Base-by-base conservation (phyloP, 2,329 filamentous ascomycete species). In the Aspergillus flavus region DNA sequence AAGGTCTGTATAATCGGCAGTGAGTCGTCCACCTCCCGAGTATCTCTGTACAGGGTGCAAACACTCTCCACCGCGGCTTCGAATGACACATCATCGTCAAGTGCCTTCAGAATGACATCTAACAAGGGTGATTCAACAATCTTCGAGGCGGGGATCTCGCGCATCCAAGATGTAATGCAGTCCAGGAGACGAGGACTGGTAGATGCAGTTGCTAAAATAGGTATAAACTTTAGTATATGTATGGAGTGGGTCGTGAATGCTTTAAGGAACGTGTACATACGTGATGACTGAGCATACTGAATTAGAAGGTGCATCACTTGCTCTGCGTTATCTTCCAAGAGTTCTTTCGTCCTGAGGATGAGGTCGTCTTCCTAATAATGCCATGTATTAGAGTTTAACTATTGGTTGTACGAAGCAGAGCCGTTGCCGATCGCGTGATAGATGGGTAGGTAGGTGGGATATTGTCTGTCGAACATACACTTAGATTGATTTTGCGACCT, bases 401-500 rank as follows among this genome's bases (percentile, higher is more conserved):
- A 60, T 56, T 58, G 46, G 62, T 56, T 57, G 62, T 45, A 45
- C 28, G 56, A 32, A 46, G 34, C 32, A 43, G 61, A 63, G 64
- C 63, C 57, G 67, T 62, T 60, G 64, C 73, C 68, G 69, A 70
- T 75, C 75, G 77, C 72, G 75, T 69, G 70, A 74, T 34, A 72
- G 76, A 72, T 73, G 70, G 80, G 78, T 83, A 83, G 53, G 67
- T 78, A 77, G 75, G 61, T 68, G 64, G 65, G 61, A 50, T 64
- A 59, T 23, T 65, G 63, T 62, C 48, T 62, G 84, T 83, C 90
- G 89, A 86, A 94, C 93, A 84, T 95, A 97, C 94, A 88, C 93
- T 94, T 82, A 99, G 87, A 86, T 93, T 97, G 86, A 99, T 97
- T 84, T 98, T 99, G 82, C 95, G 93, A 82, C 95, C 95, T 86